Evolutionary conservation across 2,329 filamentous ascomycete species (phyloP), one percentile per base, ranked within the genome.

Genomic region (Hymenoscyphus infarciens): DNA sequence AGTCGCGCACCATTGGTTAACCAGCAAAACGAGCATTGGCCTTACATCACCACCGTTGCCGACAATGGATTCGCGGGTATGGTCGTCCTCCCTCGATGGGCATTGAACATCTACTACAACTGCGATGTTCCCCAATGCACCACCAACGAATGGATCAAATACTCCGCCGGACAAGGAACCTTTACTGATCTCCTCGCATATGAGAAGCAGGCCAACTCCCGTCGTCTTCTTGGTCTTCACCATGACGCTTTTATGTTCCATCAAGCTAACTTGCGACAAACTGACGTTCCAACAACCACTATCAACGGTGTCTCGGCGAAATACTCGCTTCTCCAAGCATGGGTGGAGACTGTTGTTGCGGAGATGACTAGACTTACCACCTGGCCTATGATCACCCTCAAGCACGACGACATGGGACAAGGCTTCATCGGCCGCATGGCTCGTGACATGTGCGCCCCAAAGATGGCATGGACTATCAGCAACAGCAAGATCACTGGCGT

Each of bases 51-150:
- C 56, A 85, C 76, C 1, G 76, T 80, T 0, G 77, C 74, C 0
- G 70, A 66, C 11, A 83, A 87, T 67, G 84, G 84, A 0, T 83
- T 80, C 65, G 80, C 74, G 27, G 84, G 85, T 0, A 77, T 86
- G 45, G 79, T 79, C 61, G 77, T 87, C 56, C 82, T 84, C 66
- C 83, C 83, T 4, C 82, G 85, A 56, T 87, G 81, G 80, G 82
- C 84, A 1, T 84, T 83, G 3, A 80, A 82, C 52, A 87, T 87
- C 63, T 87, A 87, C 77, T 87, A 84, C 77, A 86, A 87, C 74
- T 87, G 84, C 71, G 82, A 85, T 71, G 78, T 77, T 10, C 77
- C 82, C 10, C 49, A 79, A 16, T 64, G 63, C 60, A 60, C 59
- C 0, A 69, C 80, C 29, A 74, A 80, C 60, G 84, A 87, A 72